Conservation (phyloP, 2,329 filamentous ascomycete genomes). For the Aspergillus flavus region DNA sequence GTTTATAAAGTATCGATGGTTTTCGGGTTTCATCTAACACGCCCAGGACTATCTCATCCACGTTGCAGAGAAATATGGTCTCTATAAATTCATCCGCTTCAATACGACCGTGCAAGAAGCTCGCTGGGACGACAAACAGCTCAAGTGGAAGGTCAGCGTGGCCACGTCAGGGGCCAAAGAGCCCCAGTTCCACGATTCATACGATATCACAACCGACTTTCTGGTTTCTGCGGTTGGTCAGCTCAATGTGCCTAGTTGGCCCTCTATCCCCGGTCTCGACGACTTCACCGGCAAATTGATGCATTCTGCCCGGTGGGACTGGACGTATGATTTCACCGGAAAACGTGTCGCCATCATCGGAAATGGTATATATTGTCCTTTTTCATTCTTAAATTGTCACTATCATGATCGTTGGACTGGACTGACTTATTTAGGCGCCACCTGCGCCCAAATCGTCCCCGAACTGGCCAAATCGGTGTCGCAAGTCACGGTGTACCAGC, state of each 20-base stretch:
- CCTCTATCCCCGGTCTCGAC: conserved; percentile 51
- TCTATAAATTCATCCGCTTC: conserved; percentile 62
- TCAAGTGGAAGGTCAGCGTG: conserved; percentile 56
- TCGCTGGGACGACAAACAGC: conserved; percentile 56
- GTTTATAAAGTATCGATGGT: neutral
- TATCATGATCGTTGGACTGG: neutral
- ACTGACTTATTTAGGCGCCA: conserved; percentile 48
- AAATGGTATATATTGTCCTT: conserved; percentile 47
- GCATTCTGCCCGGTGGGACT: conserved; percentile 64
- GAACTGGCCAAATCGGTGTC: conserved; percentile 56
- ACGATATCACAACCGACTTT: conserved; percentile 59
- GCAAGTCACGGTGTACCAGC: conserved; percentile 58
- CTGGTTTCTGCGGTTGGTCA: conserved; percentile 62
- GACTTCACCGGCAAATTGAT: conserved; percentile 56
- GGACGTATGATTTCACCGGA: conserved; percentile 56
- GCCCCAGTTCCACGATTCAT: conserved; percentile 54
- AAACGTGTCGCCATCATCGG: conserved; percentile 63
- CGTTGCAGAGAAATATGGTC: conserved; percentile 56
- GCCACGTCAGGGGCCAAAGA: conserved; percentile 56
- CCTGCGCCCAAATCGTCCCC: conserved; percentile 61
- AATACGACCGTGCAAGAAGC: conserved; percentile 57
- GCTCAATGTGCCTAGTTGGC: conserved; percentile 57
- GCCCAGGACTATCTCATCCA: conserved; percentile 53
- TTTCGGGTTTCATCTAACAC: neutral
- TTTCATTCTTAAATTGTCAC: neutral